Base-by-base conservation (phyloP, 2,329 filamentous ascomycete genomes). In the Penicillium sp. region DNA sequence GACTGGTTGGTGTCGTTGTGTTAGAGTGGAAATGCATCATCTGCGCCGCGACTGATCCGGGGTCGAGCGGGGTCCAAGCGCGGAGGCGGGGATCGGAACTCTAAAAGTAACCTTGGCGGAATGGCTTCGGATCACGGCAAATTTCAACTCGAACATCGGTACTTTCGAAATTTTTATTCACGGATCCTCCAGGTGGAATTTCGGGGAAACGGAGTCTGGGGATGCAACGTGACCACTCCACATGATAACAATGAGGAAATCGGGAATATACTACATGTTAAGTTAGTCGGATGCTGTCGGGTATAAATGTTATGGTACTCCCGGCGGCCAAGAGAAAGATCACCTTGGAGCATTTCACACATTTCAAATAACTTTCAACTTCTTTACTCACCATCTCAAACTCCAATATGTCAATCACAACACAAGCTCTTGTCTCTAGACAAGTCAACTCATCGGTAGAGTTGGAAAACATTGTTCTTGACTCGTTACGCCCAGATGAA, bases 401-500 rank as follows among this genome's bases (percentile, higher is more conserved):
- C 5, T n/a, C 13, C 34, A 14, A n/a, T 7, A 36, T 36, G 34
- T 36, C 34, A 4, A 36, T 36, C n/a, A 36, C 34, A 36, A 36
- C 34, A 36, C 34, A 36, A 14, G 34, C 34, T 36, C 34, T 36
- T 36, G 34, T 36, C 34, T 36, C 34, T 2, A 36, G 34, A n/a
- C 34, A 36, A n/a, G 34, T 36, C 34, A 36, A 36, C 34, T n/a
- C 13, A 13, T 36, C 34, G 13, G 34, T 36, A n/a, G 34, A 36
- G 34, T 36, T 36, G 34, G 34, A 36, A n/a, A 36, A 36, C n/a
- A 36, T 36, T 36, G 34, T 36, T 14, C 51, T 57, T 16, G 50
- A 50, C 31, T 21, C 40, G n/a, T 32, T 57, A 3, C 47, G 21
- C 16, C 32, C 47, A 6, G 38, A 67, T 46, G 71, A 75, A 54